phyloP scores from a whole-genome alignment of 2,329 filamentous ascomycete species.

The Chrysoporthe cubensis region DNA sequence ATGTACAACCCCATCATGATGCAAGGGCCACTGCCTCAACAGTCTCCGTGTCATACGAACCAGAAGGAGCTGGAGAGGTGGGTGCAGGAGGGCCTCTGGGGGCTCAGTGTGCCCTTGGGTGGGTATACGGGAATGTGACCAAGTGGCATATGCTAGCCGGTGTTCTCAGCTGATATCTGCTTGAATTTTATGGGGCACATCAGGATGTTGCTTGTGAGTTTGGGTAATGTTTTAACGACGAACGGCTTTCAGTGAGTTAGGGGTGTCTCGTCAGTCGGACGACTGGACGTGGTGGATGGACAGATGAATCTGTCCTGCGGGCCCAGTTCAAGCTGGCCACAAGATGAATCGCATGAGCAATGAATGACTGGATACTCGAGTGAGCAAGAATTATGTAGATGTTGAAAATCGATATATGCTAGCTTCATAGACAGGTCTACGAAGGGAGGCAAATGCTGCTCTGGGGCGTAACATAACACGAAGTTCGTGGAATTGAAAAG shows the following conservation, averaged over 20 bases:
- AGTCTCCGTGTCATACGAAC: slow-evolving; percentile 17
- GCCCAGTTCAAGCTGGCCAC: not conserved
- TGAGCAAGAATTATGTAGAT: slow-evolving; percentile 8
- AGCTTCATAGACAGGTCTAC: not conserved
- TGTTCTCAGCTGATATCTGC: not conserved
- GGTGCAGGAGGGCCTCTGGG: slow-evolving; percentile 15
- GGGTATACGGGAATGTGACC: slow-evolving; percentile 10
- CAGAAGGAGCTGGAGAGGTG: slow-evolving; percentile 23
- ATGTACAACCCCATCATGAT: slow-evolving; percentile 4
- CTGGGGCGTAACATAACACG: too few relatives aligned
- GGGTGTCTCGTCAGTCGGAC: not conserved
- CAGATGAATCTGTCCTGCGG: not conserved
- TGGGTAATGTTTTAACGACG: not conserved
- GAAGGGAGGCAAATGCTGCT: not conserved
- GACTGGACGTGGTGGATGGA: not conserved
- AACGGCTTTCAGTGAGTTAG: not conserved
- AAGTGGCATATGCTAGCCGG: not conserved
- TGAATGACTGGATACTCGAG: not conserved
- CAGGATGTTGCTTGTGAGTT: not conserved
- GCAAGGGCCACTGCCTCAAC: not conserved
- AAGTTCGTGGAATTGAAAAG: not conserved
- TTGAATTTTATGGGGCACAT: not conserved
- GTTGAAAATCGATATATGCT: not conserved
- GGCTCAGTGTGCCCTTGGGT: slow-evolving; percentile 6
- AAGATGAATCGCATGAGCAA: not conserved